phyloP scores from a whole-genome alignment of 495 filamentous ascomycete species.

The Clohesyomyces aquaticus region DNA sequence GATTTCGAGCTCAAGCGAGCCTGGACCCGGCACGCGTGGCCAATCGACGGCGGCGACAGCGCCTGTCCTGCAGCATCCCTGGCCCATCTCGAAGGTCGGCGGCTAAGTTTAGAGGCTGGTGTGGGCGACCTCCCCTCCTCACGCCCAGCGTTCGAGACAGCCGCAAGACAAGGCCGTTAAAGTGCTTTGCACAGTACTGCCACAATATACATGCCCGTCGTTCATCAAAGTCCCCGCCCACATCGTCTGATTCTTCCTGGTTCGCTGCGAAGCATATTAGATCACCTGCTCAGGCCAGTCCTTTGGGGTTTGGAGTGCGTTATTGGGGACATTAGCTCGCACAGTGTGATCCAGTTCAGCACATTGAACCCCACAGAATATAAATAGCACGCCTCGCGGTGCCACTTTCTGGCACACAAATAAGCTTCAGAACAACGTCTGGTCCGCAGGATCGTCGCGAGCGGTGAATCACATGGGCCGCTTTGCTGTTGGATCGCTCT shows the following conservation, averaged over 20 bases:
- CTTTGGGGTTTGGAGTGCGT: no score
- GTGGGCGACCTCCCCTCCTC: slow-evolving; percentile 4
- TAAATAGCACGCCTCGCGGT: slow-evolving; percentile 22
- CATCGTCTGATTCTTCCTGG: slow-evolving; percentile 19
- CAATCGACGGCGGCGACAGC: slow-evolving; percentile 21
- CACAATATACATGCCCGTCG: slow-evolving; percentile 6
- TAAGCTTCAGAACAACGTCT: neutral
- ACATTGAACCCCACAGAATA: slow-evolving; percentile 14
- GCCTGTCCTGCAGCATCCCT: slow-evolving; percentile 22
- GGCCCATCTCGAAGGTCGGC: slow-evolving; percentile 17
- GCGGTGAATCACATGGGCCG: slow-evolving; percentile 6
- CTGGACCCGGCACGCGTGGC: neutral
- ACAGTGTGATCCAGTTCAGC: neutral
- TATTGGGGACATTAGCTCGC: neutral
- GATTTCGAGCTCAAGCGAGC: slow-evolving; percentile 10
- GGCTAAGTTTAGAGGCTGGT: slow-evolving; percentile 29
- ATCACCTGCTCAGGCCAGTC: no score
- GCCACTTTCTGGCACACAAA: slow-evolving; percentile 13
- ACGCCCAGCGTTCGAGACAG: slow-evolving; percentile 1
- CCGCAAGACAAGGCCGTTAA: neutral
- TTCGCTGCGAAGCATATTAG: slow-evolving; percentile 13
- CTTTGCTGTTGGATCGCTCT: neutral
- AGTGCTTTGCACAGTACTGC: slow-evolving; percentile 12
- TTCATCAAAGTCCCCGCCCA: slow-evolving; percentile 24
- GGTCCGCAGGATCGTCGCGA: neutral